phyloP scores from a whole-genome alignment of 1,284 basidiomycete genomes.

The Ganoderma meredithae region DNA sequence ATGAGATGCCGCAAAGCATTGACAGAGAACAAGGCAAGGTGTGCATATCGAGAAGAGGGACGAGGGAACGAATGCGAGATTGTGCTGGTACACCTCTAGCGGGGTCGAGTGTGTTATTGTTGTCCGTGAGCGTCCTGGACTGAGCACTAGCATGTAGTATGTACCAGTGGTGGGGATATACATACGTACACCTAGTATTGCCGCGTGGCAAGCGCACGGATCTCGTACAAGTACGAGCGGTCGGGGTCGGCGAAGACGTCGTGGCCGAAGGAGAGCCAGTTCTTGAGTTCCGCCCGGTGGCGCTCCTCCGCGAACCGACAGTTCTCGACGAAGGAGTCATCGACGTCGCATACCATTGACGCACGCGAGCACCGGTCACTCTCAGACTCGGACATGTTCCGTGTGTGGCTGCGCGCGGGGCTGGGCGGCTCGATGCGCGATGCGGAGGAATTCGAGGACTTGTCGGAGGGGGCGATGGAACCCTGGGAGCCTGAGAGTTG shows the following conservation, averaged over 20 bases:
- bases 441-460: slow-evolving; percentile 41
- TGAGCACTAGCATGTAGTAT: no score
- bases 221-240: slow-evolving; percentile 75
- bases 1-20: slow-evolving; percentile 13
- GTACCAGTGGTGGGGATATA: not conserved
- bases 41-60: slow-evolving; percentile 20
- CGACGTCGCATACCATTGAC: slow-evolving; percentile 76
- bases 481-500: slow-evolving; percentile 43
- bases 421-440: slow-evolving; percentile 49
- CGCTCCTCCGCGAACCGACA: slow-evolving; percentile 82
- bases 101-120: slow-evolving; percentile 29
- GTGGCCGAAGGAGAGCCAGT: slow-evolving; percentile 64
- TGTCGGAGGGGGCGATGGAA: slow-evolving; percentile 42
- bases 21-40: slow-evolving; percentile 16
- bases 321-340: slow-evolving; percentile 73
- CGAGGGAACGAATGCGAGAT: slow-evolving; percentile 12
- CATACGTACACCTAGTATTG: slow-evolving; percentile 59
- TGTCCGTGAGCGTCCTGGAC: slow-evolving; percentile 26
- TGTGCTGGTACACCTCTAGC: slow-evolving; percentile 35
- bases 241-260: slow-evolving; percentile 56
- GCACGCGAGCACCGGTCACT: slow-evolving; percentile 80
- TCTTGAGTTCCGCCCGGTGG: slow-evolving; percentile 82
- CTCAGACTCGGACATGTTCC: slow-evolving; percentile 74
- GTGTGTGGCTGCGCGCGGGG: slow-evolving; percentile 67
- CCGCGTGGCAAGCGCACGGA: slow-evolving; percentile 80